A percentile compares a stretch with the other conserved stretches of the same genome.
Conservation (phyloP, 2,329 filamentous ascomycete genomes). For the Tolypocladium ovalisporum region DNA sequence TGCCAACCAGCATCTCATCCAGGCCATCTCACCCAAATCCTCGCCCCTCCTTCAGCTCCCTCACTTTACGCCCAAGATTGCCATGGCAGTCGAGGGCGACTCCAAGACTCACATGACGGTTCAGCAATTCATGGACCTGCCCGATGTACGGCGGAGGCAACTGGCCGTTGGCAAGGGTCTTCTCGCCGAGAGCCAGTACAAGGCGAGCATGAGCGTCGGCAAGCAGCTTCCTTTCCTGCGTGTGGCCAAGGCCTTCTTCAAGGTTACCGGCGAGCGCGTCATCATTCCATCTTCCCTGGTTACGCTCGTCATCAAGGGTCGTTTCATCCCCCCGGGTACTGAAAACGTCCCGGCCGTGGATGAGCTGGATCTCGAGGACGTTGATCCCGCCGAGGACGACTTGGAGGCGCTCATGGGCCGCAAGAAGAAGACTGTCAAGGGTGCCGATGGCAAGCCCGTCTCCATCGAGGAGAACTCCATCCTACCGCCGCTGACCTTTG, state of each 20-base stretch:
- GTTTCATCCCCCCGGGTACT: conserved; percentile 80
- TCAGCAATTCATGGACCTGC: conserved; percentile 79
- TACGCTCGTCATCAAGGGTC: conserved; percentile 88
- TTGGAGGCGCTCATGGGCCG: conserved; percentile 74
- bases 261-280: conserved; percentile 87
- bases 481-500: conserved; percentile 76
- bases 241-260: conserved; percentile 93
- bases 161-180: conserved; percentile 61
- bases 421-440: conserved; percentile 57
- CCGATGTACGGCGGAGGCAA: conserved; percentile 61
- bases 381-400: conserved; percentile 88
- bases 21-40: conserved; percentile 72
- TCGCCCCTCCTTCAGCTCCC: conserved; percentile 90
- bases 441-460: conserved; percentile 44
- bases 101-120: conserved; percentile 66
- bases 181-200: conserved; percentile 66
- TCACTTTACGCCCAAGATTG: conserved; percentile 61
- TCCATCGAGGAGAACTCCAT: conserved; percentile 52
- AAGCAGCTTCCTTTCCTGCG: conserved; percentile 74
- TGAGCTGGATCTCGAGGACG: conserved; percentile 73
- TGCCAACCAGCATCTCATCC: conserved; percentile 76
- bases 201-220: conserved; percentile 63
- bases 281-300: conserved; percentile 90
- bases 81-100: conserved; percentile 60
- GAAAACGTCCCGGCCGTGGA: conserved; percentile 63